Evolutionary conservation across 768 basidiomycete genomes (phyloP), one percentile per base, ranked within the genome.

Genomic region (Lanmaoa rubissima): DNA sequence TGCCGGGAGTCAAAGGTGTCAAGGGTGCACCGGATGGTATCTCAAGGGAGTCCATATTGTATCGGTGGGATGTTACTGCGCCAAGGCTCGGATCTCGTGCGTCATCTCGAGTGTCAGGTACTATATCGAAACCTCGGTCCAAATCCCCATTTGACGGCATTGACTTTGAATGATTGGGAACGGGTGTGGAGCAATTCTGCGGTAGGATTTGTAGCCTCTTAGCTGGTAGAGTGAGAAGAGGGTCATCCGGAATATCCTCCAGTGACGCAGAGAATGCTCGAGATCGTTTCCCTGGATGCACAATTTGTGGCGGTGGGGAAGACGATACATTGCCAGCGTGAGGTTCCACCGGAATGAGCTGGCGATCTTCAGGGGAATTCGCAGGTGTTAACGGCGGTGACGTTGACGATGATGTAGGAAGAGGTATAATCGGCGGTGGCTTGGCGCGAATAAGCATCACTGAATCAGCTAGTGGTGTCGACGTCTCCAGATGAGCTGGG

Each of bases 401-500:
- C 31, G 62, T 64, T 28, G 71, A 68, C 34, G 68, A 69, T 24
- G 55, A 55, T 28, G 57, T 55, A 47, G 65, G 56, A 21, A 62
- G 53, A 5, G 68, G 73, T 4, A 64, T 41, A 35, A 82, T 81
- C 3, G 77, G 72, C 35, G 75, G 69, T 3, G 80, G 79, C 65
- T 82, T 82, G n/a, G 65, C 66, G 26, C 74, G 74, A 45, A 62
- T 51, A 46, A 63, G 59, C 13, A 64, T 55, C 46, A 45, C 54
- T 40, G 58, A 45, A 42, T 54, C 55, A n/a, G 62, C 59, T 35
- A 69, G 71, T 11, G 83, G 84, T 5, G 83, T 85, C 2, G 84
- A 86, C 28, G 82, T 84, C 34, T 70, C 63, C 21, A 85, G 65
- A 54, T 82, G 72, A 12, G 78, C 73, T 32, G 81, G 79, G 61